Evolutionary conservation across 2,329 filamentous ascomycete genomes (phyloP).

Genomic region (Penicillium vulpinum): DNA sequence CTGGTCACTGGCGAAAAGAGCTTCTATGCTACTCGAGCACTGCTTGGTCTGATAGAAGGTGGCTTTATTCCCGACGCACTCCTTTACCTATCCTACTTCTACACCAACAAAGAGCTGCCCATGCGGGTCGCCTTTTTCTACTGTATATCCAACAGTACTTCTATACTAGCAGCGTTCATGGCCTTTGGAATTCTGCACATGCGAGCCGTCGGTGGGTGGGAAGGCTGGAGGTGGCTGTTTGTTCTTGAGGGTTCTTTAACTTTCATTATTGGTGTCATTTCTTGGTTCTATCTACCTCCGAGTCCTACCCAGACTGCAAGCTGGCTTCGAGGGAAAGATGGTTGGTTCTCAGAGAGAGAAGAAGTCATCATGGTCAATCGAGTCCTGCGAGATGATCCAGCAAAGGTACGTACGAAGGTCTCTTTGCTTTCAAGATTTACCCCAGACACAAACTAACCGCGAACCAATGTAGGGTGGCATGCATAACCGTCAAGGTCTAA

Average conservation of each 20-base stretch:
- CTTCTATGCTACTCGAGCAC: constrained; percentile 44
- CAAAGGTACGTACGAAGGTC: constrained; percentile 39
- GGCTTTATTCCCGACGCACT: constrained; percentile 44
- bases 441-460: neutral
- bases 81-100: constrained; percentile 8
- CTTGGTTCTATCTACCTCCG: constrained; percentile 54
- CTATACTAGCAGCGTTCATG: constrained; percentile 6
- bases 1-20: constrained; percentile 46
- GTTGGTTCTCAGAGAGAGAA: constrained; percentile 63
- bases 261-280: constrained; percentile 1
- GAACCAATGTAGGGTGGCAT: constrained; percentile 18
- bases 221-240: constrained; percentile 12
- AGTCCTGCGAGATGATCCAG: constrained; percentile 52
- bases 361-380: constrained; percentile 66
- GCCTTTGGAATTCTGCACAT: constrained; percentile 12
- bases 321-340: constrained; percentile 56
- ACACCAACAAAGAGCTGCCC: neutral
- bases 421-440: accelerated
- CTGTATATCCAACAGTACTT: neutral
- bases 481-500: constrained; percentile 35
- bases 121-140: constrained; percentile 6
- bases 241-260: constrained; percentile 9
- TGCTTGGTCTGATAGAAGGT: constrained; percentile 49
- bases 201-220: neutral
- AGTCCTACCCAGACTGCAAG: constrained; percentile 64